These are phyloP conservation scores for Hysterium pulicare DNA, from an alignment of 2,329 filamentous ascomycete genomes.

Conservation along the genomic window DNA sequence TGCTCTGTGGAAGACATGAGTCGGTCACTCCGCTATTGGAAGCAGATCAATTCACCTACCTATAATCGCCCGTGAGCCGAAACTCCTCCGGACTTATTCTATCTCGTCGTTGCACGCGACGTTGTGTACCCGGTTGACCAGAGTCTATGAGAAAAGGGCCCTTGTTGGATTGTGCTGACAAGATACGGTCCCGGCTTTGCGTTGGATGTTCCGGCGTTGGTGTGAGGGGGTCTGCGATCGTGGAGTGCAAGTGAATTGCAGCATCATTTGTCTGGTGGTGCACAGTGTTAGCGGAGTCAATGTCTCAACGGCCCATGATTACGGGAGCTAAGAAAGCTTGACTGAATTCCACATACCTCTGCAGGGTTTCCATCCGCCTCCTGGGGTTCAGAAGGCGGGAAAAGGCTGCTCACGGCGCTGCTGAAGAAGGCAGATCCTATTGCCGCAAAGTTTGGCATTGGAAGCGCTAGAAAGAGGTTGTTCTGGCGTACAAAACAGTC, in stretches of 20 bases:
- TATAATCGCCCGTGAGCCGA: constrained; percentile 1
- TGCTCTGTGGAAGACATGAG: background rate
- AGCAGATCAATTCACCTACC: background rate
- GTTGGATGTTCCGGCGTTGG: background rate
- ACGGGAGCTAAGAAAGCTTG: background rate
- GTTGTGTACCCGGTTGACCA: background rate
- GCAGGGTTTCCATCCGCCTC: background rate
- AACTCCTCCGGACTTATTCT: constrained; percentile 1
- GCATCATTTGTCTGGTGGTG: background rate
- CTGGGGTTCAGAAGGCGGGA: background rate
- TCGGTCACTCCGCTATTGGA: background rate
- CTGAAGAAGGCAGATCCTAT: background rate
- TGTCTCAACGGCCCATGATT: background rate
- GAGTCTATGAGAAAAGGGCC: background rate
- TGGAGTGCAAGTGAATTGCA: background rate
- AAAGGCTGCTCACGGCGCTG: background rate
- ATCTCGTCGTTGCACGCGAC: background rate
- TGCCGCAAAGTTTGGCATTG: background rate
- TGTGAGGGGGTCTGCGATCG: background rate
- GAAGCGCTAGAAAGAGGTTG: background rate
- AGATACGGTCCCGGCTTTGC: background rate
- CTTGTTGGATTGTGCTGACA: background rate
- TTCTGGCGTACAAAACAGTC: background rate
- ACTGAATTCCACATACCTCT: constrained; percentile 2
- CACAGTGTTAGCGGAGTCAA: background rate